Conservation (phyloP, 352 stramenopile species). For the Peronospora belbahrii region DNA sequence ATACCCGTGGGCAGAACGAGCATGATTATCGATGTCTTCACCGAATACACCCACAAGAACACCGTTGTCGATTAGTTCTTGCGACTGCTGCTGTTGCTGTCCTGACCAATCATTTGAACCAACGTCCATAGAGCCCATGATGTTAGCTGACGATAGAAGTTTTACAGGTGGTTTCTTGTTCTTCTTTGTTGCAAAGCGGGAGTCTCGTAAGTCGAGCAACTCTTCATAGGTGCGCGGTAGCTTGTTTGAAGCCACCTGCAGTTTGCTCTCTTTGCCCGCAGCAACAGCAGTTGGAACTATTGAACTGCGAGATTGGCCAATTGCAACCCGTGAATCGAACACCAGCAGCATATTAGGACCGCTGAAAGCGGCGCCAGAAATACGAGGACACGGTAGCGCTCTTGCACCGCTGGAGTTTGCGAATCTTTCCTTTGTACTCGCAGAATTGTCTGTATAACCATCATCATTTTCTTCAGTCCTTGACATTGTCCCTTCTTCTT, state of each 20-base stretch:
- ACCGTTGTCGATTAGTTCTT: conserved; percentile 26
- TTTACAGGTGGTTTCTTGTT: conserved; percentile 64
- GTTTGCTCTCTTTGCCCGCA: conserved; percentile 46
- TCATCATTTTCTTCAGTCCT: conserved; percentile 17
- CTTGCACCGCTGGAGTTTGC: conserved; percentile 18
- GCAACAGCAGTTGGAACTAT: conserved; percentile 36
- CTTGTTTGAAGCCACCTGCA: conserved; percentile 30
- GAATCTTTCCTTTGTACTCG: conserved; percentile 11
- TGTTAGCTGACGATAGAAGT: conserved; percentile 37
- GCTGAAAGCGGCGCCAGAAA: conserved; percentile 76
- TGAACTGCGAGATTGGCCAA: conserved; percentile 54
- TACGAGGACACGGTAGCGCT: conserved; percentile 60
- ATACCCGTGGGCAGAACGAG: conserved; percentile 19
- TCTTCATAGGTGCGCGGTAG: conserved; percentile 72
- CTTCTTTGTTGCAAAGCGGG: conserved; percentile 72
- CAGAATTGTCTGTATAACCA: conserved; percentile 9
- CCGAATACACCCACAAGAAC: conserved; percentile 25
- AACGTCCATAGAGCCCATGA: conserved; percentile 50
- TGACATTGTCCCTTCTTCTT: conserved; percentile 17
- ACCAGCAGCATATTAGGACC: conserved; percentile 79
- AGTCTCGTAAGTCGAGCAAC: conserved; percentile 62
- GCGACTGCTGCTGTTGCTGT: conserved; percentile 27
- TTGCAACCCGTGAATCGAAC: conserved; percentile 77
- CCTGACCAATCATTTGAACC: conserved; percentile 39
- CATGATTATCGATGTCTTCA: conserved; percentile 29